A percentile compares a stretch with the other conserved stretches of the same genome.
Evolutionary conservation across 1,284 basidiomycete genomes (phyloP).

Genomic region (Chondrostereum purpureum): DNA sequence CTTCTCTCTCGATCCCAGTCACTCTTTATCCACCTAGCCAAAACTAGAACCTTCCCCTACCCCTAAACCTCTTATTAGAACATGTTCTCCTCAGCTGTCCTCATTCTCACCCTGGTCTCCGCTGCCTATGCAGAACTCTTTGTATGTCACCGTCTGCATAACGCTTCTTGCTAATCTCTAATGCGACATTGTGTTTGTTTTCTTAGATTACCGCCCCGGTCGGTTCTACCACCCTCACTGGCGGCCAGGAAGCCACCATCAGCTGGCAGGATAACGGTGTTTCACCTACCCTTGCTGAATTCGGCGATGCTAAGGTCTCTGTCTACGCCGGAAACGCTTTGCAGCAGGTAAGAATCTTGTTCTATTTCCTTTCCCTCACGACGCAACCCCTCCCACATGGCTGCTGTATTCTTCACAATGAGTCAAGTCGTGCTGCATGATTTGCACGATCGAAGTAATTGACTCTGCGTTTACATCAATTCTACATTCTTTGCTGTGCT

Average conservation of each 20-base stretch:
- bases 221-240: constrained; percentile 43
- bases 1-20: constrained; percentile 32
- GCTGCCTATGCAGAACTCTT: constrained; percentile 53
- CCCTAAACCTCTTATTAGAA: constrained; percentile 17
- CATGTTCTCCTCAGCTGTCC: constrained; percentile 43
- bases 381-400: background rate
- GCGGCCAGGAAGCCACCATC: constrained; percentile 53
- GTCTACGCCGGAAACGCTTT: constrained; percentile 63
- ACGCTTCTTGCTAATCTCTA: constrained; percentile 3
- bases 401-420: background rate
- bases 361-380: background rate
- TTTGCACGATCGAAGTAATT: background rate
- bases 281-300: constrained; percentile 46
- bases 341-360: constrained; percentile 48
- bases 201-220: constrained; percentile 57
- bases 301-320: constrained; percentile 57
- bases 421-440: background rate
- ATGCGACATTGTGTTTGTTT: constrained; percentile 1
- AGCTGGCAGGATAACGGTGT: constrained; percentile 64
- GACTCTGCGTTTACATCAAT: background rate
- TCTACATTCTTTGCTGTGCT: constrained; percentile 1
- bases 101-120: constrained; percentile 48
- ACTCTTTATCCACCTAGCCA: constrained; percentile 19
- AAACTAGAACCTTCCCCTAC: background rate
- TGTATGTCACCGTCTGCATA: constrained; percentile 33